Base-by-base conservation (phyloP, 2,329 filamentous ascomycete species). In the Penicillium psychrosexuale region DNA sequence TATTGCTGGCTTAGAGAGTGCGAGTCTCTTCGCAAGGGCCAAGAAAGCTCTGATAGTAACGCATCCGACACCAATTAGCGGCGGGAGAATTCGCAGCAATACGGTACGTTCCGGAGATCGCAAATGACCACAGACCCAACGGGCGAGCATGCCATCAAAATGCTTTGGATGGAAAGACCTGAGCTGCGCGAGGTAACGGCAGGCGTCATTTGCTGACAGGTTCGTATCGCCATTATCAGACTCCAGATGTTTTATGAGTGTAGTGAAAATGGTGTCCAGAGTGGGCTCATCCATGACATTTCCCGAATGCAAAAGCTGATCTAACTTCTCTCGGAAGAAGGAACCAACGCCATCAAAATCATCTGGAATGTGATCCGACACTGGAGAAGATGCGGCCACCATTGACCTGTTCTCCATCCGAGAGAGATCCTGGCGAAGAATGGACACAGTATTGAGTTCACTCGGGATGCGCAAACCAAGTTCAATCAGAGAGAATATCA, bases 321-420 rank as follows among this genome's bases (percentile, higher is more conserved):
- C 75, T 31, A 80, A 65, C 48, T 77, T 77, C 37, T 76, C 76
- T 17, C 70, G 70, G 57, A 77, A 77, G 3, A 71, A 69, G 9
- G 72, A 65, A 51, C 75, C 75, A 9, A 67, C 56, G 13, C 75
- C 69, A 54, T 70, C 71, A 33, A 78, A 63, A 3, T 69, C 65
- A 42, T 77, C 74, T 13, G 75, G 69, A 30, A 78, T 74, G 50
- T 77, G 75, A 49, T 80, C 78, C 8, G 77, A 79, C 4, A 79
- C 72, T 12, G 78, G 78, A 7, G 78, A 80, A 5, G 73, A 78
- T 33, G 76, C 78, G 45, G 74, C 70, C n/a, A 77, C 58, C 30
- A 72, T 68, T 13, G 72, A 69, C 51, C 73, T 77, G 47, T 69
- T 75, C 56, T 78, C 75, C 37, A 73, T 71, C 40, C 73, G 69